A percentile compares a stretch with the other conserved stretches of the same genome.
These are phyloP conservation scores for Phytophthora aleatoria DNA, from an alignment of 352 stramenopile genomes.

Conservation along the genomic window DNA sequence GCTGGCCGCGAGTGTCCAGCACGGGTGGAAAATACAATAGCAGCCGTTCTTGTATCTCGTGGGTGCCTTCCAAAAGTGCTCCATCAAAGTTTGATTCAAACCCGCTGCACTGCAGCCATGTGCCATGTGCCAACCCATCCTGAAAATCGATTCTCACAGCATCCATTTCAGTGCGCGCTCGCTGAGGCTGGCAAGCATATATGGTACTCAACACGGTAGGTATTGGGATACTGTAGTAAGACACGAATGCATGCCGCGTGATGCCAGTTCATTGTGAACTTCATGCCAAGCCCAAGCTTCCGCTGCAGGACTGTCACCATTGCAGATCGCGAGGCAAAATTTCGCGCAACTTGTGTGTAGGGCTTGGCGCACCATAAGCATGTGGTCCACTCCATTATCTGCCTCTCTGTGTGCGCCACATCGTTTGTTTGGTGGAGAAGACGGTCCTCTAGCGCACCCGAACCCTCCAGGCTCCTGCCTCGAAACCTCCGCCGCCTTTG, in stretches of 20 bases:
- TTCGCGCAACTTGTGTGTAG: constrained; percentile 2
- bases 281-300: not conserved
- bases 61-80: too few relatives aligned
- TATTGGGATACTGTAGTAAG: not conserved
- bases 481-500: constrained; percentile 32
- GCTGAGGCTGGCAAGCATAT: not conserved
- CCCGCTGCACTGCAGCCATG: not conserved
- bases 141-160: not conserved
- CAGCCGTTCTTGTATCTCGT: too few relatives aligned
- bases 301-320: not conserved
- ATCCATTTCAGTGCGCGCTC: constrained; percentile 3
- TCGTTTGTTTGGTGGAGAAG: constrained; percentile 25
- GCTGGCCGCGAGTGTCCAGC: not conserved
- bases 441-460: constrained; percentile 16
- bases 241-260: not conserved
- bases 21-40: not conserved
- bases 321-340: constrained; percentile 15
- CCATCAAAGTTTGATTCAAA: not conserved
- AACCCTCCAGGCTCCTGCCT: constrained; percentile 14
- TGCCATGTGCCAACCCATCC: not conserved
- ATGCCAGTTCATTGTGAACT: not conserved
- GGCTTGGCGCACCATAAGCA: not conserved
- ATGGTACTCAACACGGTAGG: not conserved
- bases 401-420: constrained; percentile 32
- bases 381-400: constrained; percentile 30